Conservation (phyloP, 2,329 filamentous ascomycete species). For the Botrytis pseudocinerea region DNA sequence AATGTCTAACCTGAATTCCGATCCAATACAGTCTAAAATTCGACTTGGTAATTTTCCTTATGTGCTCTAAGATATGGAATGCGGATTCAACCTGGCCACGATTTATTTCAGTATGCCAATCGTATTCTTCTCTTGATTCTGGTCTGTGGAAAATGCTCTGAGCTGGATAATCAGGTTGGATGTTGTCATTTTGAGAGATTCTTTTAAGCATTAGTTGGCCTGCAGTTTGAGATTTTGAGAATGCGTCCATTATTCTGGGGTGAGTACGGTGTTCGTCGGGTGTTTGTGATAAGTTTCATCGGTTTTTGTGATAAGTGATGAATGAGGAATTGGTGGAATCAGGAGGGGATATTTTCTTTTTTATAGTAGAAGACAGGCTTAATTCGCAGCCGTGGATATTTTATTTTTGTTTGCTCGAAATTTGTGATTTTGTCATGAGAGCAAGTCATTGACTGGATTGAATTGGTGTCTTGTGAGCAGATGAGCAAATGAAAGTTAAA, state of each 20-base stretch:
- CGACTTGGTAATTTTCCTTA: background rate
- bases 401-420: background rate
- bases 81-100: background rate
- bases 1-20: background rate
- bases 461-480: background rate
- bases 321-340: too few species aligned
- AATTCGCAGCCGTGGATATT: background rate
- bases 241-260: background rate
- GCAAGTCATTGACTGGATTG: background rate
- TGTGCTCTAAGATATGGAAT: background rate
- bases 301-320: background rate
- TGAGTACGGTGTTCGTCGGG: accelerated
- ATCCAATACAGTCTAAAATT: background rate
- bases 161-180: background rate
- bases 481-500: background rate
- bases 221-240: background rate
- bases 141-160: background rate
- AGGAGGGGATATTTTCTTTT: background rate
- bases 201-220: background rate
- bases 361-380: accelerated
- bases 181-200: background rate
- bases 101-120: background rate
- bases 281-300: background rate
- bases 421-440: too few species aligned
- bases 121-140: background rate